Percentiles rank a stretch among this genome's conserved stretches.
Evolutionary conservation across 2,329 filamentous ascomycete species (phyloP).

Genomic region (Hymenoscyphus scutula): DNA sequence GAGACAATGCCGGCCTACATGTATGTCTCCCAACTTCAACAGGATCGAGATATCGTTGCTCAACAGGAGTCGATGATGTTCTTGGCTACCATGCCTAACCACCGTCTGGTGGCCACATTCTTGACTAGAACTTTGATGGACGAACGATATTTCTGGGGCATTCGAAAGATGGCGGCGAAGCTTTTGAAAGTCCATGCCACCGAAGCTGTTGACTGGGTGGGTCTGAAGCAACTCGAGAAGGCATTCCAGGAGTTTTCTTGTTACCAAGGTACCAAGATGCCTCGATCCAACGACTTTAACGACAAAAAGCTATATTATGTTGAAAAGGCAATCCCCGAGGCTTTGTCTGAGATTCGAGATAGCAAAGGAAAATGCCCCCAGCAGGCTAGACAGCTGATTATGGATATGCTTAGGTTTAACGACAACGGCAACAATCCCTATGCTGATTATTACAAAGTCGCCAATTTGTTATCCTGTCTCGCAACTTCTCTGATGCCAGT

Average conservation of each 20-base stretch:
- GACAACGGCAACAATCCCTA: conserved; percentile 88
- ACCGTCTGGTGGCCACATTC: conserved; percentile 84
- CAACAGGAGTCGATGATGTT: conserved; percentile 74
- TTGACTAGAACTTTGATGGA: conserved; percentile 89
- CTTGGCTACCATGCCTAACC: conserved; percentile 63
- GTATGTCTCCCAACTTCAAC: conserved; percentile 95
- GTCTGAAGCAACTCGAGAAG: conserved; percentile 78
- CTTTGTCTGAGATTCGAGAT: conserved; percentile 77
- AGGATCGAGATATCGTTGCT: conserved; percentile 95
- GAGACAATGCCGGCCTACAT: conserved; percentile 88
- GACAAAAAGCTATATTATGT: conserved; percentile 84
- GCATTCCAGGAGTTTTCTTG: conserved; percentile 89
- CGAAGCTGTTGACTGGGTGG: conserved; percentile 70
- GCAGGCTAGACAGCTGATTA: conserved; percentile 76
- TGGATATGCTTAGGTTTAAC: conserved; percentile 88
- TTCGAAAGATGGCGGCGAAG: conserved; percentile 79
- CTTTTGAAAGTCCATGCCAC: conserved; percentile 75
- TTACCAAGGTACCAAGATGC: conserved; percentile 72
- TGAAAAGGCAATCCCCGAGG: conserved; percentile 77
- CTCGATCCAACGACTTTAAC: conserved; percentile 85
- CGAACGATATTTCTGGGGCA: conserved; percentile 87
- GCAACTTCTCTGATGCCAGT: conserved; percentile 55
- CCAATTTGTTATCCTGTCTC: conserved; percentile 68
- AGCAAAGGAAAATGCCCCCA: conserved; percentile 73
- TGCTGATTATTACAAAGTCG: conserved; percentile 87